Conservation (phyloP, 1,284 basidiomycete species). For the Apiotrichum sp. region DNA sequence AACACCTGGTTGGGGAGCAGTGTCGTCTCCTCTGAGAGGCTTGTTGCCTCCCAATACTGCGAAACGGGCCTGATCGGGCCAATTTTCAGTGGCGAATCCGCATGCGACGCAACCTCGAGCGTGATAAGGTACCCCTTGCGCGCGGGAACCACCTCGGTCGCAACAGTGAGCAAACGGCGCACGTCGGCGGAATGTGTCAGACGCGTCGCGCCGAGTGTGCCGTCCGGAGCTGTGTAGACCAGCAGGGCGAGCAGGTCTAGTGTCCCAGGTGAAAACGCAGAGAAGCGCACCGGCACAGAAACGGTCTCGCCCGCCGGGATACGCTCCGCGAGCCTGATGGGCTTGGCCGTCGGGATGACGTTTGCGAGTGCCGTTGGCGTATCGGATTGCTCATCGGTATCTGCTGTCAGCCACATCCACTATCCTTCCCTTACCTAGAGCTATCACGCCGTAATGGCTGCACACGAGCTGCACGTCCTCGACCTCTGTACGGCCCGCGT, state of each 20-base stretch:
- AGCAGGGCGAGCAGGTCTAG: conserved; percentile 27
- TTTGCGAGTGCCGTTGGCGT: conserved; percentile 10
- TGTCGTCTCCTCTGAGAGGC: background rate
- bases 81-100: conserved; percentile 8
- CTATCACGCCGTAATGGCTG: conserved; percentile 25
- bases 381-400: conserved; percentile 7
- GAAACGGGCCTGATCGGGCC: background rate
- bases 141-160: conserved; percentile 1
- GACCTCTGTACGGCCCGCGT: conserved; percentile 33
- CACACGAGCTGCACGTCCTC: conserved; percentile 31
- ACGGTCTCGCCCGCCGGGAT: conserved; percentile 24
- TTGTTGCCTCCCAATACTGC: conserved; percentile 8
- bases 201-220: conserved; percentile 11
- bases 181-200: conserved; percentile 19
- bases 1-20: conserved; percentile 32
- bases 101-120: conserved; percentile 8
- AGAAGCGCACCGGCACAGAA: conserved; percentile 22
- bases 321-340: conserved; percentile 24
- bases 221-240: conserved; percentile 19
- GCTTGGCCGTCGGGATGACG: conserved; percentile 16
- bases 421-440: background rate
- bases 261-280: conserved; percentile 12
- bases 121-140: conserved; percentile 9
- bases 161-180: conserved; percentile 9
- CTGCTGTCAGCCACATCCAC: background rate